phyloP scores from a whole-genome alignment of 1,284 basidiomycete genomes.

The Mycosarcoma mackinlayi region DNA sequence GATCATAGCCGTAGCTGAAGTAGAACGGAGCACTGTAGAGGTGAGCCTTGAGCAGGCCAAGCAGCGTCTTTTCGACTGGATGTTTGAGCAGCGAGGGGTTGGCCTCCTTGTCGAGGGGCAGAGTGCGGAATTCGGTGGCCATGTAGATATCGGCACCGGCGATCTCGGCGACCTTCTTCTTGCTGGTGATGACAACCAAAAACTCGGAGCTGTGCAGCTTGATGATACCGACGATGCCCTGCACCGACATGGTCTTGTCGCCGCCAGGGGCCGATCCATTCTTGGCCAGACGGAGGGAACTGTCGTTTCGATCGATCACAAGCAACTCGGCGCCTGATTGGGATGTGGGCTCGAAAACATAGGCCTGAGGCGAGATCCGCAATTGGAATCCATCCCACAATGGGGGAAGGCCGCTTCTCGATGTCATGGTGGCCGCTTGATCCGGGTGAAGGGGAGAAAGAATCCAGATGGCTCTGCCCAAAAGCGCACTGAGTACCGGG shows the following conservation, averaged over 20 bases:
- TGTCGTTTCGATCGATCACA: constrained; percentile 41
- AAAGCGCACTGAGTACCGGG: too few relatives aligned
- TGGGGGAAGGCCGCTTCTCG: constrained; percentile 26
- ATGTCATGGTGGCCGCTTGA: constrained; percentile 20
- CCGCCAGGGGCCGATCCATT: constrained; percentile 13
- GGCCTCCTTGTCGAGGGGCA: constrained; percentile 79
- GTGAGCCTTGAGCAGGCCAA: constrained; percentile 87
- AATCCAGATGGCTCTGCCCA: too few relatives aligned
- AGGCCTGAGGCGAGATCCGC: constrained; percentile 37
- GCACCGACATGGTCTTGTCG: constrained; percentile 50
- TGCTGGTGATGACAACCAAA: constrained; percentile 86
- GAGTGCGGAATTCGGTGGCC: constrained; percentile 89
- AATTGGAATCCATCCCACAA: constrained; percentile 40
- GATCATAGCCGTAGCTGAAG: constrained; percentile 90
- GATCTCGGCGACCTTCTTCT: constrained; percentile 81
- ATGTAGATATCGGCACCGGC: constrained; percentile 87
- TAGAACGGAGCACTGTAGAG: constrained; percentile 82
- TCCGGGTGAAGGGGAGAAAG: not conserved
- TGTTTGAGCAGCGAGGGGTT: constrained; percentile 76
- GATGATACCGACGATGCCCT: constrained; percentile 63
- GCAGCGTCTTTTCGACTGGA: constrained; percentile 86
- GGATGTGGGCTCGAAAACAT: constrained; percentile 40
- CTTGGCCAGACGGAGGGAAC: constrained; percentile 31
- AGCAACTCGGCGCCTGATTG: constrained; percentile 21
- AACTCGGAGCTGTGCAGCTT: constrained; percentile 75